A percentile compares a stretch with the other conserved stretches of the same genome.
Conservation (phyloP, 768 basidiomycete genomes). For the Russula lepida region DNA sequence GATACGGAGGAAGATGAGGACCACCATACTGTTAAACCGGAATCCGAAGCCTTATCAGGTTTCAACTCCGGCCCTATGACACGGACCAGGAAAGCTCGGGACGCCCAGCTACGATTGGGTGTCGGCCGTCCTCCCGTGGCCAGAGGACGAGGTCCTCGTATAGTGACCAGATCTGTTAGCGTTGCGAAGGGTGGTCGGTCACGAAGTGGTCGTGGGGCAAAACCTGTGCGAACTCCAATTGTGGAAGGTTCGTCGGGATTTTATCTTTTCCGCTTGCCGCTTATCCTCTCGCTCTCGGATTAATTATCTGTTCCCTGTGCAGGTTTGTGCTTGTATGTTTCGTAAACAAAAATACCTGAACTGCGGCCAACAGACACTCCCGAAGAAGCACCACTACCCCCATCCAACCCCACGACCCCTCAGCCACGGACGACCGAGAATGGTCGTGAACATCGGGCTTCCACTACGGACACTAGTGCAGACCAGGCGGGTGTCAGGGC, state of each 20-base stretch:
- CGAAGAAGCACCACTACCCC: conserved; percentile 2
- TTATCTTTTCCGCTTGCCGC: background rate
- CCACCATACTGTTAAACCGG: conserved; percentile 23
- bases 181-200: conserved; percentile 40
- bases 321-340: conserved; percentile 6
- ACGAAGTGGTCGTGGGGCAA: conserved; percentile 43
- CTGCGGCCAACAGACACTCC: background rate
- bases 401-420: background rate
- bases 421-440: conserved; percentile 1
- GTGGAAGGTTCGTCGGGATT: conserved; percentile 28
- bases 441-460: background rate
- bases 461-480: background rate
- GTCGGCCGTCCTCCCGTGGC: conserved; percentile 60
- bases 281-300: background rate
- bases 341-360: background rate
- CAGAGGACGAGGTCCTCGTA: conserved; percentile 59
- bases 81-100: conserved; percentile 63
- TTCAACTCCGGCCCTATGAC: conserved; percentile 27
- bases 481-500: conserved; percentile 1
- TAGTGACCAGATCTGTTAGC: conserved; percentile 51
- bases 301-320: background rate
- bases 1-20: conserved; percentile 20
- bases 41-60: conserved; percentile 21
- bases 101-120: conserved; percentile 60
- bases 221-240: conserved; percentile 49